Base-by-base conservation (phyloP, 176 grass and related monocot genomes). In the Carex scoparia region DNA sequence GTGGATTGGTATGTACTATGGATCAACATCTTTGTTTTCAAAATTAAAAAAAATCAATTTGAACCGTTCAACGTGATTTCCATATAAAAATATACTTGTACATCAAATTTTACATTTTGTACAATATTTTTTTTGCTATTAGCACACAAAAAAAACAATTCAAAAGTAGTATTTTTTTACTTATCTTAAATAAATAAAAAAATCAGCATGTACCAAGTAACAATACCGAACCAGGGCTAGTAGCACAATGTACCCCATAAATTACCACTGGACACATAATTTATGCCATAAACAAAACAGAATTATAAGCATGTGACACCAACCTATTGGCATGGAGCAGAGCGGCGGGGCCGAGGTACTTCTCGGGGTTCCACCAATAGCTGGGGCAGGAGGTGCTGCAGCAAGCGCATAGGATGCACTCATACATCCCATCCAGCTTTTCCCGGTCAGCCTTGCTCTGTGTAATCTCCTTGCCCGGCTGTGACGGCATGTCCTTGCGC, bases 281-380 rank as follows among this genome's bases (percentile, higher is more conserved):
- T 6, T 42, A 11, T 38, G 2, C 10, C 35, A 80, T 18, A 0
- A 14, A 76, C 1, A 7, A 51, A 18, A 59, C 31, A 32, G 5
- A 74, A 33, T 15, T 31, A 18, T 57, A 4, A 69, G 7, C 40
- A 63, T 44, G 1, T 13, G 7, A 11, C 4, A 40, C 61, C 76
- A 85, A 94, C 92, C 94, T 90, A 23, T 94, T 86, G 65, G 94
- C 90, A 49, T 94, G 92, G 85, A 97, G 92, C 53, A 92, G 89
- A 31, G 90, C 89, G 2, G 94, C 92, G 0, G 94, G 92, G 37
- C 92, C 92, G 51, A 97, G 94, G 46, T 97, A 97, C 62, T 93
- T 89, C 83, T 97, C 94, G 2, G 92, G 92, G 81, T 97, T 97
- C 94, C 94, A 88, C 87, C 82, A 88, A 11, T 88, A 88, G 48